Evolutionary conservation across 2,329 filamentous ascomycete genomes (phyloP).

Genomic region (Aureobasidium sp.): DNA sequence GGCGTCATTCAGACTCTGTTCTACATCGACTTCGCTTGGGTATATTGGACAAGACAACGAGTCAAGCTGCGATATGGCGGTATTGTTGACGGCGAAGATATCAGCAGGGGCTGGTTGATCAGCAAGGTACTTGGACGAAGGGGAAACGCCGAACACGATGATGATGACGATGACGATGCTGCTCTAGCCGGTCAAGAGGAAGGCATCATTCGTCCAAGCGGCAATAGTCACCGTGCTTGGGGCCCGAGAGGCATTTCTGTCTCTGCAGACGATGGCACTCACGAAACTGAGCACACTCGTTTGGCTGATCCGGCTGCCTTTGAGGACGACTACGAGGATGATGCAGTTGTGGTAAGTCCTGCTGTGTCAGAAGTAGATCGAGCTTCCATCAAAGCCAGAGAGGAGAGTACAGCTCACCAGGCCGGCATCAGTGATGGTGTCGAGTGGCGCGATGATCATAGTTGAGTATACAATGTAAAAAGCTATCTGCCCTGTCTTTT

Average conservation of each 20-base stretch:
- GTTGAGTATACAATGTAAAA: neutral
- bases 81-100: slow-evolving; percentile 82
- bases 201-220: slow-evolving; percentile 24
- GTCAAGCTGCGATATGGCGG: slow-evolving; percentile 88
- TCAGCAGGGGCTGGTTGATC: slow-evolving; percentile 78
- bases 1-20: slow-evolving; percentile 83
- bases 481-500: neutral
- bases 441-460: slow-evolving; percentile 14
- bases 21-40: slow-evolving; percentile 93
- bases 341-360: slow-evolving; percentile 12
- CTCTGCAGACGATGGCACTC: slow-evolving; percentile 49
- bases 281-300: slow-evolving; percentile 22
- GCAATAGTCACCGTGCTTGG: slow-evolving; percentile 38
- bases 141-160: slow-evolving; percentile 27
- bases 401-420: neutral
- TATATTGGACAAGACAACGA: slow-evolving; percentile 87
- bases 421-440: slow-evolving; percentile 10
- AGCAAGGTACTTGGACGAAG: slow-evolving; percentile 63
- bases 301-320: slow-evolving; percentile 14
- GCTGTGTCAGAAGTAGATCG: slow-evolving; percentile 3
- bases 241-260: slow-evolving; percentile 53
- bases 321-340: slow-evolving; percentile 14
- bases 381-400: slow-evolving; percentile 4
- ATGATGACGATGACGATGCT: slow-evolving; percentile 45
- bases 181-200: slow-evolving; percentile 36